Percentiles rank a stretch among this genome's conserved stretches.
Conservation (phyloP, 225 moss, liverwort and hornwort species). For the Marchantia paleacea region DNA sequence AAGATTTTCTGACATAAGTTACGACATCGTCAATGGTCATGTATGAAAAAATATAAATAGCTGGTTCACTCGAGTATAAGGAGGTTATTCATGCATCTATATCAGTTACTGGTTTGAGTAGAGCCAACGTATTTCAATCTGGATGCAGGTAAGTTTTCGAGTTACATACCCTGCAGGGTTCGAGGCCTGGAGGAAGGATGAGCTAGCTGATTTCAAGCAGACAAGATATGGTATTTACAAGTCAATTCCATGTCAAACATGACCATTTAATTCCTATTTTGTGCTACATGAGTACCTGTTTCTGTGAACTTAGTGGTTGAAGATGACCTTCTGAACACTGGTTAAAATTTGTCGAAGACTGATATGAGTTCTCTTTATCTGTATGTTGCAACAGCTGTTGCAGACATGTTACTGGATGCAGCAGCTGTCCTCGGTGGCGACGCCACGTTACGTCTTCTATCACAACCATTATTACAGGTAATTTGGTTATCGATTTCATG, state of each 20-base stretch:
- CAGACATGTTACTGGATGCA: constrained; percentile 93
- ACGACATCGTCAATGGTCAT: too few relatives aligned
- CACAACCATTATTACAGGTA: constrained; percentile 86
- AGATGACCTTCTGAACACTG: too few relatives aligned
- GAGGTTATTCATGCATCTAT: not conserved
- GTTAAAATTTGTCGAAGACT: too few relatives aligned
- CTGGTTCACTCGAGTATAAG: not conserved
- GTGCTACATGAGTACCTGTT: too few relatives aligned
- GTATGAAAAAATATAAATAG: not conserved
- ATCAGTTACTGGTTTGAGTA: not conserved
- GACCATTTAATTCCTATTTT: too few relatives aligned
- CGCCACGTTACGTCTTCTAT: constrained; percentile 73
- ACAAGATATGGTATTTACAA: constrained; percentile 63
- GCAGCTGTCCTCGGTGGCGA: constrained; percentile 87
- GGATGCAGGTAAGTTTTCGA: constrained; percentile 76
- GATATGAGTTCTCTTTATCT: too few relatives aligned
- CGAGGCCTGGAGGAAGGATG: constrained; percentile 81
- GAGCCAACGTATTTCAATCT: not conserved
- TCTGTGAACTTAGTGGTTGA: too few relatives aligned
- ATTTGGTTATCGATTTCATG: not conserved
- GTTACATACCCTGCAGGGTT: constrained; percentile 75
- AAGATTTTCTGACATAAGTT: not conserved
- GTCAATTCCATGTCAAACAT: not conserved
- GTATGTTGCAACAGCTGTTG: constrained; percentile 58
- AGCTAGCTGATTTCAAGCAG: constrained; percentile 74